Percentiles rank a stretch among this genome's conserved stretches.
Conservation (phyloP, 768 basidiomycete genomes). For the Chalciporus pseudorubinellus region DNA sequence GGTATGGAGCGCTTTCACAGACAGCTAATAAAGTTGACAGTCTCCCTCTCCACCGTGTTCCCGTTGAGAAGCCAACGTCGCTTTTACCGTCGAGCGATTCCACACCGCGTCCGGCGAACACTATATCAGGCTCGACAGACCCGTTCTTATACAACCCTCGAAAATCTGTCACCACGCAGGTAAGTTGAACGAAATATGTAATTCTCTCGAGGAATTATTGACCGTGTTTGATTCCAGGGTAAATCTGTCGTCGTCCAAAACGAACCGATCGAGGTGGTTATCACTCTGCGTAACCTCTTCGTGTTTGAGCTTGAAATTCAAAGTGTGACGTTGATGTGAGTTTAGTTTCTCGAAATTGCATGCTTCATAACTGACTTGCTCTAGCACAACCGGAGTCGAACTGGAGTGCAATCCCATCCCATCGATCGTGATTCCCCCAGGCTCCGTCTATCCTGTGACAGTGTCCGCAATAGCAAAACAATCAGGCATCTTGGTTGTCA, state of each 20-base stretch:
- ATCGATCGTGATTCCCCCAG: slow-evolving; percentile 64
- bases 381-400: slow-evolving; percentile 76
- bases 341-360: background rate
- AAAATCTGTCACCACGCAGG: slow-evolving; percentile 55
- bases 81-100: slow-evolving; percentile 43
- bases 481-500: slow-evolving; percentile 65
- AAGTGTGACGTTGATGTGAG: slow-evolving; percentile 74
- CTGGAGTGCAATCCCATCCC: slow-evolving; percentile 67
- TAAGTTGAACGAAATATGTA: slow-evolving; percentile 28
- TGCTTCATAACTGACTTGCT: slow-evolving; percentile 9
- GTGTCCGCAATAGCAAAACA: slow-evolving; percentile 64
- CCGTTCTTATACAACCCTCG: slow-evolving; percentile 94
- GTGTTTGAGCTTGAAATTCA: slow-evolving; percentile 90
- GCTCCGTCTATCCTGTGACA: slow-evolving; percentile 68
- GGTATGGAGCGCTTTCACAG: slow-evolving; percentile 1
- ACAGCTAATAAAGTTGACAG: slow-evolving; percentile 39
- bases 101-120: slow-evolving; percentile 38
- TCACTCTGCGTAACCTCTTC: slow-evolving; percentile 89
- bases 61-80: slow-evolving; percentile 69
- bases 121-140: slow-evolving; percentile 62
- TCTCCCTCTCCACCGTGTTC: slow-evolving; percentile 64
- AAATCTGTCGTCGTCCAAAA: slow-evolving; percentile 74
- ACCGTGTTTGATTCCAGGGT: slow-evolving; percentile 34
- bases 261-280: slow-evolving; percentile 76
- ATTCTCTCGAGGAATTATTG: slow-evolving; percentile 2